Conservation (phyloP, 805 yeast species). For the Cyberlindnera bimundalis region DNA sequence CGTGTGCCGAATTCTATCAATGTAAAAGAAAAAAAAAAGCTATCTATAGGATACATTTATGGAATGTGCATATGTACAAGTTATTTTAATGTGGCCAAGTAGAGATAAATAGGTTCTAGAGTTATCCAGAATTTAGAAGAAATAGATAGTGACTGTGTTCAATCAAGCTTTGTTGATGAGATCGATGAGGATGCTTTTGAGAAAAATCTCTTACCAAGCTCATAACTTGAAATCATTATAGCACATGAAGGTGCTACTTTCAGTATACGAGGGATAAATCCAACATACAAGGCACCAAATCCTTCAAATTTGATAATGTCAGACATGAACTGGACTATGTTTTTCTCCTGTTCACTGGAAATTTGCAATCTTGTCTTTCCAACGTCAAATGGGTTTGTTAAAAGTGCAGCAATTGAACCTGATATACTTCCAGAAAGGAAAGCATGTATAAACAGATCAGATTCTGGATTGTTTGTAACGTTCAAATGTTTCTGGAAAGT, state of each 20-base stretch:
- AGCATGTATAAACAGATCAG: slow-evolving; percentile 54
- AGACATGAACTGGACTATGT: slow-evolving; percentile 67
- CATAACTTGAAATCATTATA: slow-evolving; percentile 95
- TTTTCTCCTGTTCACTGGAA: slow-evolving; percentile 36
- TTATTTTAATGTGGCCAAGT: too few relatives aligned
- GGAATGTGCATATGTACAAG: too few relatives aligned
- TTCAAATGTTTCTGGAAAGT: slow-evolving; percentile 5
- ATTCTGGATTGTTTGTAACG: slow-evolving; percentile 15
- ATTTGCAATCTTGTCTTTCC: slow-evolving; percentile 92
- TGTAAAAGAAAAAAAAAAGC: too few relatives aligned
- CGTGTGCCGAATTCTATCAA: too few relatives aligned
- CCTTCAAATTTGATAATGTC: slow-evolving; percentile 75
- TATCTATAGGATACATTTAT: too few relatives aligned
- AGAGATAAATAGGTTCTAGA: too few relatives aligned
- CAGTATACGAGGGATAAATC: slow-evolving; percentile 78
- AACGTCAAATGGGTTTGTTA: slow-evolving; percentile 95
- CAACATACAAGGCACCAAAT: slow-evolving; percentile 76
- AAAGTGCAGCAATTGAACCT: slow-evolving; percentile 80
- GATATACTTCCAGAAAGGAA: slow-evolving; percentile 81
- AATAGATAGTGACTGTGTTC: not conserved
- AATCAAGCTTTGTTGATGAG: not conserved
- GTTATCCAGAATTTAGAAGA: not conserved
- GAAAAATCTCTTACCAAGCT: slow-evolving; percentile 70
- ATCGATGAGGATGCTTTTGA: slow-evolving; percentile 4
- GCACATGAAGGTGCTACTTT: slow-evolving; percentile 98